phyloP scores from a whole-genome alignment of 148 eudicot species.

The Rhododendron vialii region DNA sequence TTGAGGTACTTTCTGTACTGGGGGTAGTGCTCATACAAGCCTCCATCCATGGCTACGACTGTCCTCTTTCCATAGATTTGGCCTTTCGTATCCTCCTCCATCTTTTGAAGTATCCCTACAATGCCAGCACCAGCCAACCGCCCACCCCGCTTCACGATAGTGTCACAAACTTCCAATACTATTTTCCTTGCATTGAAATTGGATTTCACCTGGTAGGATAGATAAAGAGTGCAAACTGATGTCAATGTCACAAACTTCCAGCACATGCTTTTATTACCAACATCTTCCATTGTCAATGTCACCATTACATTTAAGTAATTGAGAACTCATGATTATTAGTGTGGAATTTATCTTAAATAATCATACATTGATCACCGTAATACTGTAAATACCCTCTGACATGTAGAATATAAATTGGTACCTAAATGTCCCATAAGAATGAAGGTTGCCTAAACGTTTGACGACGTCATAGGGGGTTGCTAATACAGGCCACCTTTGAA shows the following conservation, averaged over 20 bases:
- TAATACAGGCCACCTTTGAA: not conserved
- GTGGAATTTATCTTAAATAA: not conserved
- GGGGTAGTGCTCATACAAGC: constrained; percentile 68
- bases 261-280: not conserved
- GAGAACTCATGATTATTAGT: not conserved
- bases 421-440: not conserved
- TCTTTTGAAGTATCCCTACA: constrained; percentile 61
- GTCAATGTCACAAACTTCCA: not conserved
- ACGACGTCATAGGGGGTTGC: not conserved
- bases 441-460: not conserved
- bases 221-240: not conserved
- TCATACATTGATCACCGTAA: not conserved
- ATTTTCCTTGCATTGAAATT: constrained; percentile 35
- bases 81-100: constrained; percentile 57
- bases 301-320: not conserved
- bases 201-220: constrained; percentile 42
- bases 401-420: not conserved
- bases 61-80: constrained; percentile 49
- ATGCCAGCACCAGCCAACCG: constrained; percentile 80
- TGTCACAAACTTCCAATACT: constrained; percentile 60
- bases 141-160: constrained; percentile 63
- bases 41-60: constrained; percentile 89
- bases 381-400: not conserved
- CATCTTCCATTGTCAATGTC: not conserved
- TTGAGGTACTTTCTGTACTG: constrained; percentile 58